These are phyloP conservation scores for Paracoccidioides lutzii DNA, from an alignment of 2,329 filamentous ascomycete genomes.

Conservation along the genomic window DNA sequence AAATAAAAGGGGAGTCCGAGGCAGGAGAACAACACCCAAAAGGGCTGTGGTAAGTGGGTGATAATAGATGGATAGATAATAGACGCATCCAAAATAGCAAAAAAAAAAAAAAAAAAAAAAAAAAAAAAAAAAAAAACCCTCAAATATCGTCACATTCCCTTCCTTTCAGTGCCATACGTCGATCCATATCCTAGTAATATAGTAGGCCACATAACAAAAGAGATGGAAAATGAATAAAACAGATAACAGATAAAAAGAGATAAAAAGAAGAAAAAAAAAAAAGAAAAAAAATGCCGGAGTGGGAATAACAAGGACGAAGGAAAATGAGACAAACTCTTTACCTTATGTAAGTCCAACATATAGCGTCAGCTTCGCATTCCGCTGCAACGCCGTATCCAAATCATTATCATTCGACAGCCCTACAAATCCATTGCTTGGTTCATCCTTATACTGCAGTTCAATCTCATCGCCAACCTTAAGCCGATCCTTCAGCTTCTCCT, in stretches of 20 bases:
- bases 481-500: slow-evolving; percentile 72
- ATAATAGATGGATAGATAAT: too few relatives aligned
- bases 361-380: slow-evolving; percentile 78
- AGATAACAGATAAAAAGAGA: not conserved
- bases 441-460: slow-evolving; percentile 74
- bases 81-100: not conserved
- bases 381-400: slow-evolving; percentile 62
- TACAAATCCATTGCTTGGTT: slow-evolving; percentile 60
- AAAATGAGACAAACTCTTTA: not conserved
- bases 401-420: slow-evolving; percentile 68
- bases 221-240: not conserved
- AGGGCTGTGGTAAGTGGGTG: too few relatives aligned
- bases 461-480: slow-evolving; percentile 68
- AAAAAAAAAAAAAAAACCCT: not conserved
- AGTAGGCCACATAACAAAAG: not conserved
- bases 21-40: too few relatives aligned
- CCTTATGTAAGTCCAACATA: slow-evolving; percentile 40
- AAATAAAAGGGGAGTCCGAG: not conserved
- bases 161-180: not conserved
- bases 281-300: not conserved
- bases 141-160: not conserved
- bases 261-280: not conserved
- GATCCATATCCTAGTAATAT: not conserved
- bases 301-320: not conserved
- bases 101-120: not conserved